Conservation (phyloP, 148 eudicot species). For the Vaccinium darrowii region DNA sequence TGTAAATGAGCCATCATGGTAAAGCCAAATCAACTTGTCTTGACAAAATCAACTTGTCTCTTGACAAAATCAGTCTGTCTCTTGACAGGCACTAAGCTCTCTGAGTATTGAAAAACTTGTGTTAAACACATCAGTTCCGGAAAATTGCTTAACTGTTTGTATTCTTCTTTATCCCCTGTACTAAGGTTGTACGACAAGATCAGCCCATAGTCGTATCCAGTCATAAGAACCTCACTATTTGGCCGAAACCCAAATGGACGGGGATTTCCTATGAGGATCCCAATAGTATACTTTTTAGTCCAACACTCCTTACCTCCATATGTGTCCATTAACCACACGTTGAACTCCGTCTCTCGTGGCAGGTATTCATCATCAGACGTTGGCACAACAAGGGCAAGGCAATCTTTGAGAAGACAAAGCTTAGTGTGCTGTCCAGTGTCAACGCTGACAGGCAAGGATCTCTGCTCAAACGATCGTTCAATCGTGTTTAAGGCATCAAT, state of each 20-base stretch:
- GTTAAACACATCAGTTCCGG: not conserved
- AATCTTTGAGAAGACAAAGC: not conserved
- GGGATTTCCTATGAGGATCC: not conserved
- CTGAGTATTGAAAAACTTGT: not conserved
- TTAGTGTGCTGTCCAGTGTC: fast-evolving
- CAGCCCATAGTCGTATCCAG: not conserved
- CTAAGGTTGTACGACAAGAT: not conserved
- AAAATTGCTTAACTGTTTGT: not conserved
- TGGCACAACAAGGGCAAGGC: not conserved
- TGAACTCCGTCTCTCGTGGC: not conserved
- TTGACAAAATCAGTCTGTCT: not conserved
- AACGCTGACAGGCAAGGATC: not conserved
- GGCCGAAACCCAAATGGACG: not conserved
- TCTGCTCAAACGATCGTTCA: not conserved
- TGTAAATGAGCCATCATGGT: not conserved
- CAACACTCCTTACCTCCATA: not conserved
- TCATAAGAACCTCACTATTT: not conserved
- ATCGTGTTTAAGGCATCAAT: not conserved
- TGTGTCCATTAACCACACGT: not conserved
- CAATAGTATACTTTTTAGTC: not conserved
- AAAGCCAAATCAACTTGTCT: too few relatives aligned
- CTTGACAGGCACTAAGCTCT: not conserved
- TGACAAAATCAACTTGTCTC: not conserved
- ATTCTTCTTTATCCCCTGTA: not conserved
- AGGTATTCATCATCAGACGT: not conserved